phyloP scores from a whole-genome alignment of 371 early-diverging fungal genomes.

The Mucor circinelloides region DNA sequence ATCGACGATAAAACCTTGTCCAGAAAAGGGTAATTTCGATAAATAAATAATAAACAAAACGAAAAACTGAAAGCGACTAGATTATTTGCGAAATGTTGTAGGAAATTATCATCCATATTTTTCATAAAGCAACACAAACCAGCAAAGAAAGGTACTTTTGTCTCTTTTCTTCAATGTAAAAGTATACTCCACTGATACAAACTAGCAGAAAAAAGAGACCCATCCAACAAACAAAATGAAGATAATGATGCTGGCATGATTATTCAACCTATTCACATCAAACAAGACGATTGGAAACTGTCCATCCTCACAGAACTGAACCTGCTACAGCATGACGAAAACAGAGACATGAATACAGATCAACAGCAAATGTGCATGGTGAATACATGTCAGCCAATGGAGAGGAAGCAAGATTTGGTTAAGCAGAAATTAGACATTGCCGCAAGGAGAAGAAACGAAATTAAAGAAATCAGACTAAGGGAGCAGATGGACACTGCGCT shows the following conservation, averaged over 20 bases:
- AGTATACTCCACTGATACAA: background rate
- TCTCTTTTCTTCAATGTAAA: background rate
- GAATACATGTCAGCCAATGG: background rate
- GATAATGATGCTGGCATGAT: background rate
- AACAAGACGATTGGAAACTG: background rate
- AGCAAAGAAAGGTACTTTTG: background rate
- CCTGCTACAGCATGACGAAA: background rate
- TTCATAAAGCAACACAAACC: background rate
- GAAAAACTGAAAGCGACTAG: background rate
- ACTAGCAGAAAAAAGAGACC: background rate
- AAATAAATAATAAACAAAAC: slow-evolving; percentile 2
- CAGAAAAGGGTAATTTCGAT: slow-evolving; percentile 8
- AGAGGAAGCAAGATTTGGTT: slow-evolving; percentile 6
- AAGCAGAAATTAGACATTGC: slow-evolving; percentile 18
- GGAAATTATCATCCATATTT: background rate
- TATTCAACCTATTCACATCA: background rate
- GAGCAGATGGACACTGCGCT: slow-evolving; percentile 19
- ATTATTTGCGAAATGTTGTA: background rate
- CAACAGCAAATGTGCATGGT: background rate
- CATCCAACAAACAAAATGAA: background rate
- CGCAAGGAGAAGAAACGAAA: slow-evolving; percentile 15
- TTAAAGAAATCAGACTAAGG: slow-evolving; percentile 5
- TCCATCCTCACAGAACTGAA: background rate
- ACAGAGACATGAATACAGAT: background rate
- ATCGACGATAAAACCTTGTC: slow-evolving; percentile 8